These are phyloP conservation scores for Obba rivulosa DNA, from an alignment of 768 basidiomycete genomes.

Conservation along the genomic window DNA sequence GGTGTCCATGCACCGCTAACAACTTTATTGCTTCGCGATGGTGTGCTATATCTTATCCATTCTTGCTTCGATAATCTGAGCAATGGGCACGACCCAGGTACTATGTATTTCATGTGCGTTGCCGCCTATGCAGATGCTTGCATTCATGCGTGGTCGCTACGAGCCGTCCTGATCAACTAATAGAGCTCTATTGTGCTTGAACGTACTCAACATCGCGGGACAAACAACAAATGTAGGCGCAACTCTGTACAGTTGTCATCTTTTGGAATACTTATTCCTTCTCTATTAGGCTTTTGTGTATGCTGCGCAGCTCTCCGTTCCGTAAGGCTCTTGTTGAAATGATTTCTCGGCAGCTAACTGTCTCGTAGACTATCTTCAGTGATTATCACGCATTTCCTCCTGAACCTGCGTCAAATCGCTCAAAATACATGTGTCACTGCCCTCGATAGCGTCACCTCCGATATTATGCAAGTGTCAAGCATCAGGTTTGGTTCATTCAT, in stretches of 20 bases:
- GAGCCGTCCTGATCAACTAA: neutral
- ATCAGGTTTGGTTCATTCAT: too few species aligned
- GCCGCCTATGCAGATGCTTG: neutral
- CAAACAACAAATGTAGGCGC: too few species aligned
- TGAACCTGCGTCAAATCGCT: neutral
- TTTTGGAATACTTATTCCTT: too few species aligned
- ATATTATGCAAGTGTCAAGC: too few species aligned
- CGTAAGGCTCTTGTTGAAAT: neutral
- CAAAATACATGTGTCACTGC: neutral
- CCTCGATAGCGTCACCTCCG: too few species aligned
- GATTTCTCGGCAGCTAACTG: neutral
- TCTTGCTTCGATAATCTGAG: too few species aligned
- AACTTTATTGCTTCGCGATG: neutral
- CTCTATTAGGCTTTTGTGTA: neutral
- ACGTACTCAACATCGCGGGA: too few species aligned
- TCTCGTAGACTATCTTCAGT: neutral
- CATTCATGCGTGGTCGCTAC: neutral
- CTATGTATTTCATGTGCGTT: neutral
- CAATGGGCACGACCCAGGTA: neutral
- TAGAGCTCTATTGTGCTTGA: too few species aligned
- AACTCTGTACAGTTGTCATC: too few species aligned
- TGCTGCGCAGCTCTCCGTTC: neutral
- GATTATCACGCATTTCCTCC: neutral
- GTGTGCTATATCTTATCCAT: neutral
- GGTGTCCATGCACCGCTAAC: neutral